Evolutionary conservation across 1,284 basidiomycete genomes (phyloP), one percentile per base, ranked within the genome.

Genomic region (Meripilus lineatus): DNA sequence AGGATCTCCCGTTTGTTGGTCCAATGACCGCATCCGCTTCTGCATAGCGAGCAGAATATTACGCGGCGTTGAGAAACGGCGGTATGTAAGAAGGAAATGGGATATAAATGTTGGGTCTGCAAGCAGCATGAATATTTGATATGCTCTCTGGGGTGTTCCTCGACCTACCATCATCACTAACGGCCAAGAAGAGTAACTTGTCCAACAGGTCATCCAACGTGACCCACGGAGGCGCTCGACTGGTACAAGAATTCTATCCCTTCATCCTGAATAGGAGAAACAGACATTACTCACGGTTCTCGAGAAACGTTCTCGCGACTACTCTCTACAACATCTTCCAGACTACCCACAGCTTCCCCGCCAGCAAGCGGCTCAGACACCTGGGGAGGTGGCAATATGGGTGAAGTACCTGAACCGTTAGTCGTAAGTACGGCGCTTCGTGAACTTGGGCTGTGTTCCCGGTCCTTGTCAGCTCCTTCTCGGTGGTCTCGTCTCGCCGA

Each of bases 31-130:
- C 75, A 89, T 82, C 36, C 85, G 80, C 56, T 87, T 85, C 61
- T 89, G 86, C 84, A 90, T 88, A 4, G 86, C 82, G 38, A 89
- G 69, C n/a, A 90, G 67, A 13, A 90, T 65, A 45, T 72, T 81
- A 32, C 87, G 75, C 11, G 87, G 87, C 37, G 74, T 84, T 35
- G 84, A 74, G 58, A 90, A 90, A 49, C 84, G 72, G 26, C 87
- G 81, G 59, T 86, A 89, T 10, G 85, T 89, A 28, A 90, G 72
- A 39, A 90, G 68, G 61, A 90, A 89, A 61, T 89, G 79, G 2
- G 77, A 78, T 23, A 88, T 77, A 57, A 80, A 90, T 4, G 76
- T 72, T 11, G 84, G 75, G 61, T 90, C 87, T 89, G 46, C 18
- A 47, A 41, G 32, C 32, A 13, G 43, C 35, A n/a, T 43, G 41